phyloP scores from a whole-genome alignment of 1,284 basidiomycete species.

The Cystobasidiaceae sp. region DNA sequence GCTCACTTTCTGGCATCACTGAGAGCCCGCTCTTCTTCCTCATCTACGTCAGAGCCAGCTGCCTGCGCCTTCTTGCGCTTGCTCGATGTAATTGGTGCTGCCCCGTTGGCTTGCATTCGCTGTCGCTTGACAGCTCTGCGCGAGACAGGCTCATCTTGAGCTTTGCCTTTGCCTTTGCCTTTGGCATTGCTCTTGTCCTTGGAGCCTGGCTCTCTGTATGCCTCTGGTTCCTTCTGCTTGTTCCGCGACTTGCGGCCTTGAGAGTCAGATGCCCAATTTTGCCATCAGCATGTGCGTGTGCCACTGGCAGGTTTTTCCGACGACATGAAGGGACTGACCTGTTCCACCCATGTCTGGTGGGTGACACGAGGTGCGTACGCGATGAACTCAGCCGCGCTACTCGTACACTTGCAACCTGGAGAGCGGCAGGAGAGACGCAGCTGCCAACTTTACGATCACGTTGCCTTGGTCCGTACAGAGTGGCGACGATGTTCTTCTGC shows the following conservation, averaged over 20 bases:
- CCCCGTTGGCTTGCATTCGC: slow-evolving; percentile 29
- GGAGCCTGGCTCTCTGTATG: slow-evolving; percentile 9
- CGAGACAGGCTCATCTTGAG: neutral
- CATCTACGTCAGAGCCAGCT: slow-evolving; percentile 33
- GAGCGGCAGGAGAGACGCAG: neutral
- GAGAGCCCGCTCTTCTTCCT: slow-evolving; percentile 33
- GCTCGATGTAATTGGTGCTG: slow-evolving; percentile 6
- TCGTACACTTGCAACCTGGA: neutral
- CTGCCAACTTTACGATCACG: neutral
- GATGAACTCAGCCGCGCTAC: neutral
- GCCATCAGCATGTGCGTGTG: neutral
- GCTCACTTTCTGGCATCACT: slow-evolving; percentile 37
- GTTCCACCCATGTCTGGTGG: slow-evolving; percentile 28
- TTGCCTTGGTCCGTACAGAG: neutral
- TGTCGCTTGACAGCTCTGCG: slow-evolving; percentile 19
- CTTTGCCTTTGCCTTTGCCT: slow-evolving; percentile 20
- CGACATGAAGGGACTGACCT: neutral
- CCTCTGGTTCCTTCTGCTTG: slow-evolving; percentile 25
- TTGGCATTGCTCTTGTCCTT: neutral
- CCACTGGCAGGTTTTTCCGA: neutral
- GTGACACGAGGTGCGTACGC: no score
- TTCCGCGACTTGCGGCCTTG: slow-evolving; percentile 30
- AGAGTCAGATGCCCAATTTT: neutral
- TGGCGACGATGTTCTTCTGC: neutral
- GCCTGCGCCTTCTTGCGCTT: slow-evolving; percentile 23